Evolutionary conservation across 2,329 filamentous ascomycete species (phyloP), one percentile per base, ranked within the genome.

Genomic region (Penicillium sclerotigenum): DNA sequence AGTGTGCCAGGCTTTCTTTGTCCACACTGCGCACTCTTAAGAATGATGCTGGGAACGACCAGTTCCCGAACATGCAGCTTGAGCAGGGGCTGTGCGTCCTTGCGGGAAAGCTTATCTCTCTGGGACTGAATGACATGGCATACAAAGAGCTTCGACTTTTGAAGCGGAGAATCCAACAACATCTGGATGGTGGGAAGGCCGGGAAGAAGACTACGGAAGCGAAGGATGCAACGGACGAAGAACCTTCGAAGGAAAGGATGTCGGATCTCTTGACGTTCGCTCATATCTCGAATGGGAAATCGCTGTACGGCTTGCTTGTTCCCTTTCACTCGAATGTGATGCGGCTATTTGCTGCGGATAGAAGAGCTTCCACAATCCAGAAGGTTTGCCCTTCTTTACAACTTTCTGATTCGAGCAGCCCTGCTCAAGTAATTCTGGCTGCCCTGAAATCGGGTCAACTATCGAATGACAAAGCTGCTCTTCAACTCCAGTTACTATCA

Each of bases 401-500:
- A 50, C 45, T 73, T 7, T 66, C 69, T 2, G 71, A 72, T 22
- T 58, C 62, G 22, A 72, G 71, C 52, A 77, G 74, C 48, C 76
- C 76, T 26, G 70, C 69, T 5, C 71, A 69, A 41, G 59, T 78
- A 2, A 77, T 78, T 37, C 33, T 72, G 47, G 64, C 65, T 20
- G 76, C 75, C 3, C 50, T 74, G 14, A 67, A 77, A n/a, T 60
- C 66, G 3, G 70, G 71, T 5, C 61, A 56, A n/a, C 52, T 78
- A 6, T 54, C 67, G 4, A 66, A 65, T 26, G 75, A 77, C 36
- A 76, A 77, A 54, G 73, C 74, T 26, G 74, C 74, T 13, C 60
- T 73, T 20, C 76, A 80, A 56, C 65, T 80, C n/a, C 74, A 78
- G 53, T 61, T 75, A 2, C 65, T 79, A 6, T 75, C 78, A 1